Evolutionary conservation across 1,284 basidiomycete genomes (phyloP).

Genomic region (Tremellales sp.): DNA sequence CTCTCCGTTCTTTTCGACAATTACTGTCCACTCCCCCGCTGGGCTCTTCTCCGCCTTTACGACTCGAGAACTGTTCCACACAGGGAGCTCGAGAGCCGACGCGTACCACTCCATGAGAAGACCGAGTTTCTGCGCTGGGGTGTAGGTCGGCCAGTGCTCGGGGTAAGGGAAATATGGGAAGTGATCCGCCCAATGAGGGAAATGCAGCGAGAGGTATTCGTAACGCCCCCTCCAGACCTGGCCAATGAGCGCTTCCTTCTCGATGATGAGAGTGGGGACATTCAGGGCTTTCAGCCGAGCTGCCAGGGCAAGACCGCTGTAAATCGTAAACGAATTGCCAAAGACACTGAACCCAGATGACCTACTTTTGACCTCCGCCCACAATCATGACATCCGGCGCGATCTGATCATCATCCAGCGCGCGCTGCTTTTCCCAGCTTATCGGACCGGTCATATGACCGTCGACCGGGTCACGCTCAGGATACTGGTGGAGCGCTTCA

Average conservation of each 20-base stretch:
- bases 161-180: conserved; percentile 53
- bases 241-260: conserved; percentile 43
- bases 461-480: conserved; percentile 39
- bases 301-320: conserved; percentile 43
- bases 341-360: background rate
- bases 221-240: conserved; percentile 54
- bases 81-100: conserved; percentile 31
- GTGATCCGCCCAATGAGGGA: conserved; percentile 54
- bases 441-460: conserved; percentile 23
- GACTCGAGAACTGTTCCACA: conserved; percentile 51
- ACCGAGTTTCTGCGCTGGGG: conserved; percentile 52
- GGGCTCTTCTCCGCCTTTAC: conserved; percentile 49
- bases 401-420: conserved; percentile 37
- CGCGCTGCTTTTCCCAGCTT: conserved; percentile 17
- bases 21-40: conserved; percentile 54
- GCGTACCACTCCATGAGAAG: conserved; percentile 38
- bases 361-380: conserved; percentile 46
- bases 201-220: conserved; percentile 59
- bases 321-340: background rate
- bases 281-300: conserved; percentile 50
- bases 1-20: conserved; percentile 49
- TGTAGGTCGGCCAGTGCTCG: conserved; percentile 58
- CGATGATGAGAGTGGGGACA: conserved; percentile 44
- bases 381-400: conserved; percentile 53
- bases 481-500: conserved; percentile 54